phyloP scores from a whole-genome alignment of 2,329 filamentous ascomycete species.

The Pseudogymnoascus sp. region DNA sequence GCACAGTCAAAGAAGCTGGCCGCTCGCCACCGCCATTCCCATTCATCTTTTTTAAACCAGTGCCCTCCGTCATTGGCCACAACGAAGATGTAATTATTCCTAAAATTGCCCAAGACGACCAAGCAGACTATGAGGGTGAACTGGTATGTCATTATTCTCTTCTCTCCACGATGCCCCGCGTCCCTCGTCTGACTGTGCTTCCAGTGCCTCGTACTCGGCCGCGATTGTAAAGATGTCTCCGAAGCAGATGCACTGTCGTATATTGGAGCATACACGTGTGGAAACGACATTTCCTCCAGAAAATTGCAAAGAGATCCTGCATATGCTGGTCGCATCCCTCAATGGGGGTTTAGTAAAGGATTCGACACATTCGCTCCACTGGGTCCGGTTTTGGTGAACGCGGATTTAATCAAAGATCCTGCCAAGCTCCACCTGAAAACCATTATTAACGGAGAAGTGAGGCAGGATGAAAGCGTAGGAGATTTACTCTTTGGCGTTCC shows the following conservation, averaged over 20 bases:
- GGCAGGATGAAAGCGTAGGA: slow-evolving; percentile 37
- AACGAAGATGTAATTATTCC: slow-evolving; percentile 35
- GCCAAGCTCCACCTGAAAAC: slow-evolving; percentile 36
- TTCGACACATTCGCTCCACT: slow-evolving; percentile 37
- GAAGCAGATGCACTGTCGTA: slow-evolving; percentile 30
- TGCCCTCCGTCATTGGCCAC: slow-evolving; percentile 30
- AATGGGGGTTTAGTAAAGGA: slow-evolving; percentile 36
- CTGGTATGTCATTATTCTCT: slow-evolving; percentile 7
- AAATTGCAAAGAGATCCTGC: slow-evolving; percentile 32
- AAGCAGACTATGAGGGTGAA: slow-evolving; percentile 15
- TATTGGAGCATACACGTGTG: slow-evolving; percentile 33
- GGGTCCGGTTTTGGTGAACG: slow-evolving; percentile 32
- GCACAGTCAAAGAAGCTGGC: slow-evolving; percentile 41
- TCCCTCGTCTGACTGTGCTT: neutral
- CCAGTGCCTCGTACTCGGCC: slow-evolving; percentile 31
- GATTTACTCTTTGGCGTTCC: slow-evolving; percentile 39
- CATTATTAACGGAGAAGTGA: slow-evolving; percentile 33
- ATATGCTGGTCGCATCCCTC: slow-evolving; percentile 34
- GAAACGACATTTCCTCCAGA: slow-evolving; percentile 35
- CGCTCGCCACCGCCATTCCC: slow-evolving; percentile 41
- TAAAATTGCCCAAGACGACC: slow-evolving; percentile 38
- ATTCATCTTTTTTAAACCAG: slow-evolving; percentile 43
- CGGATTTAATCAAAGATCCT: neutral
- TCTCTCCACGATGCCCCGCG: neutral
- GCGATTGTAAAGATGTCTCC: slow-evolving; percentile 31